Base-by-base conservation (phyloP, 73 alveolate species). In the Paramecium caudatum region DNA sequence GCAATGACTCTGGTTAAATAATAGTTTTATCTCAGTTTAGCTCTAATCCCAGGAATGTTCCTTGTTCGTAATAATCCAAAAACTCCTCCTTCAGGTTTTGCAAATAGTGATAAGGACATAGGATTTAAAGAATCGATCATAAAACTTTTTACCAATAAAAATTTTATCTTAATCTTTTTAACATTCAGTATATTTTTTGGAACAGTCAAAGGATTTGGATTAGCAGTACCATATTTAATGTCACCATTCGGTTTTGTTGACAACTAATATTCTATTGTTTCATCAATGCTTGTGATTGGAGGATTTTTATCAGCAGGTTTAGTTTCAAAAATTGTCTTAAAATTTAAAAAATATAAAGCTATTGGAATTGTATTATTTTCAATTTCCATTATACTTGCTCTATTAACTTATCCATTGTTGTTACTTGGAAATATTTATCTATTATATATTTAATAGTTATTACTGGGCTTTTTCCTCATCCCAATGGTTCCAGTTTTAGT, bases 401-500 rank as follows among this genome's bases (percentile, higher is more conserved):
- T 37, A 74, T 45, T 74, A 17, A 19, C 47, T n/a, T 74, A 74
- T 74, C 39, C 47, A 16, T 34, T 23, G 6, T 39, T 74, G 45
- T 21, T 27, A 30, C 36, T 68, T 16, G 46, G 43, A 6, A 10
- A 74, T 15, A 36, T 74, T 5, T 8, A 21, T 21, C 13, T 47
- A 10, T 30, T 74, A 19, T 74, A 30, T 47, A 23, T 39, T n/a
- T 19, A 74, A 27, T 16, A 30, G 21, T 74, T 74, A 27, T 9
- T 45, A 37, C 19, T 74, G 19, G 88, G 88, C 6, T 74, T 74
- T 19, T 74, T 74, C 16, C 43, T 74, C 36, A 17, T 74, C 5
- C 88, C 88, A 17, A 27, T 74, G 65, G 88, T 43, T n/a, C 88
- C 88, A 37, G 68, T 74, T 12, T 41, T 74, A 17, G 15, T 74